Evolutionary conservation across 1,284 basidiomycete genomes (phyloP).

Genomic region (Ganoderma multipileum): DNA sequence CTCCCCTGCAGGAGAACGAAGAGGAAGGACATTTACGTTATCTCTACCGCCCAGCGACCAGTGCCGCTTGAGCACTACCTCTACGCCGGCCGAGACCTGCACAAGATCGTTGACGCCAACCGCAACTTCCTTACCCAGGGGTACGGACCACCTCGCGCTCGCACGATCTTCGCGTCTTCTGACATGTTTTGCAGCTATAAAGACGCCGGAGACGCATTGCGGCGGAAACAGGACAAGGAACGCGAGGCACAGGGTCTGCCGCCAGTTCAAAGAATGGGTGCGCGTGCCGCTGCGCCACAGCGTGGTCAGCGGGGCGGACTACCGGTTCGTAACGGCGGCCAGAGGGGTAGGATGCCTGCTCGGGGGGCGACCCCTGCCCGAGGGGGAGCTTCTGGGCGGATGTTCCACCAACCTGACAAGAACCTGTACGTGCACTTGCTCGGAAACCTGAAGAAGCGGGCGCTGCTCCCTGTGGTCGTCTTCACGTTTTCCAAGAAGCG

Average conservation of each 20-base stretch:
- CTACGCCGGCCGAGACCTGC: conserved; percentile 90
- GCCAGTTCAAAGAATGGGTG: conserved; percentile 82
- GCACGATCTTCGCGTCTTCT: conserved; percentile 3
- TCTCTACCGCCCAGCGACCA: conserved; percentile 95
- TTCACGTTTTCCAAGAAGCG: conserved; percentile 98
- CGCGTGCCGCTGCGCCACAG: conserved; percentile 75
- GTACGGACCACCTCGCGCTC: conserved; percentile 45
- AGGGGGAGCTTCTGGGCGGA: conserved; percentile 58
- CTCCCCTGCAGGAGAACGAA: conserved; percentile 82
- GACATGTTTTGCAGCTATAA: conserved; percentile 69
- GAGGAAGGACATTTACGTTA: conserved; percentile 99
- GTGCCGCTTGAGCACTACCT: conserved; percentile 98
- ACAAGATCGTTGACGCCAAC: conserved; percentile 91
- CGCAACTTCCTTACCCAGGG: conserved; percentile 82
- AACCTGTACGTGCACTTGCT: conserved; percentile 95
- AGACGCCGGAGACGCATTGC: conserved; percentile 87
- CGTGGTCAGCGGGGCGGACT: conserved; percentile 62
- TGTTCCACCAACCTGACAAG: conserved; percentile 81
- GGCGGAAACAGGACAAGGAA: conserved; percentile 97
- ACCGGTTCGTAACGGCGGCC: conserved; percentile 52
- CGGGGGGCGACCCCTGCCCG: conserved; percentile 57
- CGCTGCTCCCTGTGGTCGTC: conserved; percentile 91
- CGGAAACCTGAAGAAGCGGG: conserved; percentile 85
- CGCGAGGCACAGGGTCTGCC: conserved; percentile 91
- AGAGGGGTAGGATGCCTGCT: conserved; percentile 39